phyloP scores from a whole-genome alignment of 2,329 filamentous ascomycete species.

The Diaporthe citrichinensis region DNA sequence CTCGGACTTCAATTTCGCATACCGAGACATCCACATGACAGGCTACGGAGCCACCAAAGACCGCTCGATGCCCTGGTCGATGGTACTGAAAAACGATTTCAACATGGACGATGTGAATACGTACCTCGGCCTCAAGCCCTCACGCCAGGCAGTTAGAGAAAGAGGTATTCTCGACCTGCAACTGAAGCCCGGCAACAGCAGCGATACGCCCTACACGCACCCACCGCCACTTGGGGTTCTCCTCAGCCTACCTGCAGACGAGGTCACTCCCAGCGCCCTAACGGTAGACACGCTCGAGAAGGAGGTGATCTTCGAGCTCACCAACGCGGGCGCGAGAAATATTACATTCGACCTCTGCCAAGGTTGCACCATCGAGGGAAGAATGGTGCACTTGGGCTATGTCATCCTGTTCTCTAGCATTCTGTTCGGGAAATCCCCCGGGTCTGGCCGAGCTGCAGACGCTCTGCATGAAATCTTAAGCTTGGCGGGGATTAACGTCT shows the following conservation, averaged over 20 bases:
- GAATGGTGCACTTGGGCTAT: background rate
- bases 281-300: background rate
- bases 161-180: slow-evolving; percentile 1
- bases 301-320: background rate
- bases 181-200: background rate
- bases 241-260: background rate
- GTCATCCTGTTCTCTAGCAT: background rate
- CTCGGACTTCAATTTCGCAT: background rate
- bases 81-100: background rate
- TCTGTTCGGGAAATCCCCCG: background rate
- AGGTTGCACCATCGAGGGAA: background rate
- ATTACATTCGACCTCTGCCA: no score
- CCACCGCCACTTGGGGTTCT: background rate
- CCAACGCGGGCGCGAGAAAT: no score
- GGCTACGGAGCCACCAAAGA: background rate
- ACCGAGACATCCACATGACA: slow-evolving; percentile 10
- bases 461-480: slow-evolving; percentile 3
- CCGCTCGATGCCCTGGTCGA: background rate
- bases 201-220: background rate
- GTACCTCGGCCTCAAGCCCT: background rate
- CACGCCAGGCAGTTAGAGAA: background rate
- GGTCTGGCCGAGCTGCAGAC: slow-evolving; percentile 9
- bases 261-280: slow-evolving; percentile 12
- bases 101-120: background rate
- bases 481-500: background rate